A percentile compares a stretch with the other conserved stretches of the same genome.
Evolutionary conservation across 768 basidiomycete species (phyloP).

Genomic region (Goffeauzyma gilvescens): DNA sequence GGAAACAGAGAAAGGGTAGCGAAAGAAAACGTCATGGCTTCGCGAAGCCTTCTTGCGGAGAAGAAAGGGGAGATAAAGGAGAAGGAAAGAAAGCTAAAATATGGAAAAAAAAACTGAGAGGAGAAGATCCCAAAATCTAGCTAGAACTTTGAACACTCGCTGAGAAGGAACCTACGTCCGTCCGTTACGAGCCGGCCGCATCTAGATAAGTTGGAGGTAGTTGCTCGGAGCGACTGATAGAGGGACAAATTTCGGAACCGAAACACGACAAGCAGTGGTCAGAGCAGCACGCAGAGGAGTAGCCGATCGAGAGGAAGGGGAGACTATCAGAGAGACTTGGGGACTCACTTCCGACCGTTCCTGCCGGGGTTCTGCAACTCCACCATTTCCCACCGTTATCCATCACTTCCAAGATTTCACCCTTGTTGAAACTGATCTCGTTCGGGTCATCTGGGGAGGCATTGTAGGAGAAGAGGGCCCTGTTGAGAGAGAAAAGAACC

Average conservation of each 20-base stretch:
- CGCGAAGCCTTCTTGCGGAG: too few species aligned
- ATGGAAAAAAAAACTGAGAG: too few species aligned
- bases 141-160: too few species aligned
- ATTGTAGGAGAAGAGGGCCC: constrained; percentile 41
- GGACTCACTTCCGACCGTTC: constrained; percentile 25
- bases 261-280: not conserved
- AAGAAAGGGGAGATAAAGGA: too few species aligned
- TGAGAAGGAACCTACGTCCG: too few species aligned
- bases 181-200: not conserved
- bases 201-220: constrained; percentile 24
- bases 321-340: too few species aligned
- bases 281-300: not conserved
- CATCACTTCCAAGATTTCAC: constrained; percentile 75
- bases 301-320: not conserved
- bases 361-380: constrained; percentile 23
- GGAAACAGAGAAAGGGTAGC: too few species aligned
- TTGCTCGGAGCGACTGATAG: constrained; percentile 27
- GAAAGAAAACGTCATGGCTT: too few species aligned
- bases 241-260: not conserved
- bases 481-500: constrained; percentile 28
- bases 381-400: constrained; percentile 51
- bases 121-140: too few species aligned
- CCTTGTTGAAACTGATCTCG: constrained; percentile 83
- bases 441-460: constrained; percentile 91
- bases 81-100: too few species aligned